phyloP scores from a whole-genome alignment of 331 rosid genomes.

The Arachis monticola region DNA sequence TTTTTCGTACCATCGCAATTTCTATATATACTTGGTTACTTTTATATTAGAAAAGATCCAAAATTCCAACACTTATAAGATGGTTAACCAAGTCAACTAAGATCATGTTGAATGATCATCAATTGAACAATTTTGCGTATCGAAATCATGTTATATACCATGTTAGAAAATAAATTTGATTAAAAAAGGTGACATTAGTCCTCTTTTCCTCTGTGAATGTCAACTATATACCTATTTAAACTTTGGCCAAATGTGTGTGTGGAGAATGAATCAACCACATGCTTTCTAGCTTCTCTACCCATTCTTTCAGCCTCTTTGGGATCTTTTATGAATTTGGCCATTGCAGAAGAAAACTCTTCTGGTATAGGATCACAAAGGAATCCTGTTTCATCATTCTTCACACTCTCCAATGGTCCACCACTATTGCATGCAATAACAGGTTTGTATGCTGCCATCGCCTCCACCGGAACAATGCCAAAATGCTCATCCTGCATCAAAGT shows the following conservation, averaged over 20 bases:
- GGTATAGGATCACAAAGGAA: slow-evolving; percentile 80
- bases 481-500: slow-evolving; percentile 79
- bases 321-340: slow-evolving; percentile 67
- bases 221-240: slow-evolving; percentile 65
- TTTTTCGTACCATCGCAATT: neutral
- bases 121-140: neutral
- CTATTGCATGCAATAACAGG: slow-evolving; percentile 92
- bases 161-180: neutral
- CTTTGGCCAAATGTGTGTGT: slow-evolving; percentile 67
- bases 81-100: neutral
- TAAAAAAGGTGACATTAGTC: slow-evolving; percentile 45
- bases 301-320: slow-evolving; percentile 61
- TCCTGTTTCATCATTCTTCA: slow-evolving; percentile 70
- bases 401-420: slow-evolving; percentile 93
- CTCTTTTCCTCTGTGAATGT: slow-evolving; percentile 58
- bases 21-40: neutral
- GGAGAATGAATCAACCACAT: slow-evolving; percentile 76
- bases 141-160: neutral
- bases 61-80: slow-evolving; percentile 1
- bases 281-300: slow-evolving; percentile 83
- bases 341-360: slow-evolving; percentile 67
- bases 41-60: slow-evolving; percentile 10
- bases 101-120: no score
- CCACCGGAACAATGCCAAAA: slow-evolving; percentile 95
- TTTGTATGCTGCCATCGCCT: slow-evolving; percentile 97